Evolutionary conservation across 441 rosid species (phyloP), one percentile per base, ranked within the genome.

Genomic region (Capsella rubella): DNA sequence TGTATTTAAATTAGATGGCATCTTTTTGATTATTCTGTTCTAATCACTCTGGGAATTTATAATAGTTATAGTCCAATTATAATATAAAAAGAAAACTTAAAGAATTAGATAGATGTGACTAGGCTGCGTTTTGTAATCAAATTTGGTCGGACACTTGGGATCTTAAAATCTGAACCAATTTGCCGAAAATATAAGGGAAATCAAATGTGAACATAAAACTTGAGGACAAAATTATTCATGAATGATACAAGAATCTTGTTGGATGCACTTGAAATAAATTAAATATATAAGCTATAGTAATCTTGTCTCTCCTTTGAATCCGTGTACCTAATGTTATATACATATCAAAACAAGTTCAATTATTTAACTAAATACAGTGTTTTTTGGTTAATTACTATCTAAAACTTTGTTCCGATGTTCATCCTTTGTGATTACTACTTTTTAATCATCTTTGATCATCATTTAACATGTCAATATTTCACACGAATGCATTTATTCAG

Each of bases 101-200:
- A 35, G 18, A 60, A 45, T 45, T 51, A 59, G 58, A 68, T 53
- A 68, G 74, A 75, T 75, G 70, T 75, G 74, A 46, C 65, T 69
- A 76, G 66, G 75, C 54, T 47, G 61, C 46, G 25, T 47, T 63
- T 13, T 67, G 40, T 70, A 63, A 55, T 62, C 75, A 46, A 47
- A 63, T 25, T 18, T 63, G 60, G 79, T 63, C 61, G 71, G 70
- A 54, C 52, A 62, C 56, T 55, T 62, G 40, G 64, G 57, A 46
- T 54, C 69, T 35, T 60, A 42, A 29, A 54, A 58, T 58, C 67
- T 58, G 25, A 40, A 75, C 21, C 25, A 34, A 15, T 27, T 45
- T 75, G 39, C 54, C 35, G 21, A 67, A 14, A 42, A 15, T 8
- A 64, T 8, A 52, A 21, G 25, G 25, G 25, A 21, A 67, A 75